Base-by-base conservation (phyloP, 2,329 filamentous ascomycete genomes). In the Phyllosticta citribraziliensis region DNA sequence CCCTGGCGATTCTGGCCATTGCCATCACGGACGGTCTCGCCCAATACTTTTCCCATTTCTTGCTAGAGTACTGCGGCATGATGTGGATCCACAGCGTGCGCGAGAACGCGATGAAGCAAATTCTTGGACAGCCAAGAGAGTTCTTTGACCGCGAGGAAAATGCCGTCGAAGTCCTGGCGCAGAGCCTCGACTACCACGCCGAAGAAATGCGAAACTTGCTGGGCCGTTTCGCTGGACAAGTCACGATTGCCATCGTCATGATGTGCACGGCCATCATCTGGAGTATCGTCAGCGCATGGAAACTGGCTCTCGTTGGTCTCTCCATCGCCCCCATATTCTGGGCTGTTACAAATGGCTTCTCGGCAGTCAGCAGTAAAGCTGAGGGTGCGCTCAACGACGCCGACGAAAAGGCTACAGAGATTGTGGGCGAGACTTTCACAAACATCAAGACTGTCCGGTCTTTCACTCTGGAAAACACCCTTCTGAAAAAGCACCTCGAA, bases 141-240 rank as follows among this genome's bases (percentile, higher is more conserved):
- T 97, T 91, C 87, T 96, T 96, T 66, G 86, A 91, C 64, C 77
- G 80, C 56, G 79, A 87, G 1, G 78, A 79, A 35, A 88, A 94
- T 70, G 83, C 81, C 0, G 76, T 87, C 0, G 78, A 79, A 0
- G 79, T 80, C 1, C 79, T 97, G 52, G 84, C 81, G 0, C 85
- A 89, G 63, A 87, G 82, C 53, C 80, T 97, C 0, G 90, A 96
- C 67, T 83, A 88, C 17, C 89, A 90, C 67, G 88, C 88, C 0
- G 91, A 97, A 70, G 91, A 96, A 70, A 92, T 94, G 83, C 83
- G 89, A 9, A 91, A 89, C 66, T 76, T 97, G 0, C 80, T 96
- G 0, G 88, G 89, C 1, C 83, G 88, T 1, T 96, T 96, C 68
- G 80, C 87, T 0, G 87, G 88, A 1, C 84, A 88, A 58, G 73